phyloP scores from a whole-genome alignment of 805 yeast genomes.

The Pichia eremophila region DNA sequence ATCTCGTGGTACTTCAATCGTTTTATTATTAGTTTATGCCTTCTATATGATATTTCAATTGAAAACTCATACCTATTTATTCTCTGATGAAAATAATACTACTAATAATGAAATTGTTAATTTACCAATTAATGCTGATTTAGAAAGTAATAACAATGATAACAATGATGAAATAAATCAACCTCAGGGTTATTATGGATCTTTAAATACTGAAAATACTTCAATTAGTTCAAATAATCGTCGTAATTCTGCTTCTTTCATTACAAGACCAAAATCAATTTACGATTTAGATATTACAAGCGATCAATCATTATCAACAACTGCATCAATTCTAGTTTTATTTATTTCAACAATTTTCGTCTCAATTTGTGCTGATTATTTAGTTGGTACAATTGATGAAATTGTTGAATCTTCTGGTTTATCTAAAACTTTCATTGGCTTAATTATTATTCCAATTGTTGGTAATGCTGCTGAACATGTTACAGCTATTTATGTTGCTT shows the following conservation, averaged over 20 bases:
- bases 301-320: slow-evolving; percentile 38
- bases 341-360: slow-evolving; percentile 65
- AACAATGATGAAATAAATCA: neutral
- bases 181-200: neutral
- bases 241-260: slow-evolving; percentile 21
- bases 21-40: slow-evolving; percentile 66
- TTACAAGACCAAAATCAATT: slow-evolving; percentile 23
- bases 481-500: slow-evolving; percentile 90
- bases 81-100: slow-evolving; percentile 39
- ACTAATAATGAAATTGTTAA: neutral
- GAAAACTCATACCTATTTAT: slow-evolving; percentile 70
- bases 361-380: slow-evolving; percentile 84
- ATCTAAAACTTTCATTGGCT: slow-evolving; percentile 90
- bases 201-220: neutral
- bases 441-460: slow-evolving; percentile 89
- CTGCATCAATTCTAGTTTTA: slow-evolving; percentile 47
- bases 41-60: slow-evolving; percentile 82
- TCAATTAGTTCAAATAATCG: neutral
- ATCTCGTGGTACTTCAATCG: slow-evolving; percentile 79
- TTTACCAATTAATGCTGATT: neutral
- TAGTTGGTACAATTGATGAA: slow-evolving; percentile 88
- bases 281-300: slow-evolving; percentile 20
- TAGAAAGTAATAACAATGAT: slow-evolving; percentile 18
- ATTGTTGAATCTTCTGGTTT: slow-evolving; percentile 78
- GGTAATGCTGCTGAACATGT: slow-evolving; percentile 99